phyloP scores from a whole-genome alignment of 2,329 filamentous ascomycete species.

The Botryosphaeria agaves region DNA sequence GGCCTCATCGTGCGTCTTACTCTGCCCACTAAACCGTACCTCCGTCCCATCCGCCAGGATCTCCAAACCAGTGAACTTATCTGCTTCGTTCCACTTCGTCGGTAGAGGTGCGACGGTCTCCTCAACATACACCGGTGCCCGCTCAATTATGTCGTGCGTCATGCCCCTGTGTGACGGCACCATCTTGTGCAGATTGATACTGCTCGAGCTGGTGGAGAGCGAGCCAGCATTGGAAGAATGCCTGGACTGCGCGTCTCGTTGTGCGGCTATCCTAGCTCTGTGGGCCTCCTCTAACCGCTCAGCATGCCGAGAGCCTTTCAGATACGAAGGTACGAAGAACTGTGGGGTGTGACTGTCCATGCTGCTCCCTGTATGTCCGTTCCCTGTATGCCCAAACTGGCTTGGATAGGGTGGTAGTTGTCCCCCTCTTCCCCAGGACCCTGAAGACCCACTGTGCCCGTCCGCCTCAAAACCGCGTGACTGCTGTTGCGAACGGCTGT shows the following conservation, averaged over 20 bases:
- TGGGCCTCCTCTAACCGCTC: conserved; percentile 56
- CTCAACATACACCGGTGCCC: conserved; percentile 38
- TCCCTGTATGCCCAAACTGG: conserved; percentile 21
- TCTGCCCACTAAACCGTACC: conserved; percentile 41
- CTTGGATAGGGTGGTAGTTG: conserved; percentile 28
- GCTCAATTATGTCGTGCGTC: conserved; percentile 72
- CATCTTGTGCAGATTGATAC: conserved; percentile 41
- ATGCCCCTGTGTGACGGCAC: conserved; percentile 56
- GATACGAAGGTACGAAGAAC: conserved; percentile 76
- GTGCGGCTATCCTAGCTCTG: conserved; percentile 37
- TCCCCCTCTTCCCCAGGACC: conserved; percentile 25
- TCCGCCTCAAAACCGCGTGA: conserved; percentile 29
- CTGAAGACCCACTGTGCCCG: conserved; percentile 7
- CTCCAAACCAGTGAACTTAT: conserved; percentile 60
- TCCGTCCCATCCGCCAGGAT: conserved; percentile 57
- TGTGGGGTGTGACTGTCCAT: conserved; percentile 17
- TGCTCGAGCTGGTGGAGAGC: conserved; percentile 38
- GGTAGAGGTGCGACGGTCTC: conserved; percentile 55
- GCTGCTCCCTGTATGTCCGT: conserved; percentile 9
- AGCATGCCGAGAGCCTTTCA: conserved; percentile 61
- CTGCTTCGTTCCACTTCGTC: conserved; percentile 62
- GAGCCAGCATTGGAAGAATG: conserved; percentile 28
- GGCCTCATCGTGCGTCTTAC: conserved; percentile 53
- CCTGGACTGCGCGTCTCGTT: conserved; percentile 23
- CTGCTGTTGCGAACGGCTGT: conserved; percentile 13